phyloP scores from a whole-genome alignment of 2,329 filamentous ascomycete genomes.

The Gnomoniopsis smithogilvyi region DNA sequence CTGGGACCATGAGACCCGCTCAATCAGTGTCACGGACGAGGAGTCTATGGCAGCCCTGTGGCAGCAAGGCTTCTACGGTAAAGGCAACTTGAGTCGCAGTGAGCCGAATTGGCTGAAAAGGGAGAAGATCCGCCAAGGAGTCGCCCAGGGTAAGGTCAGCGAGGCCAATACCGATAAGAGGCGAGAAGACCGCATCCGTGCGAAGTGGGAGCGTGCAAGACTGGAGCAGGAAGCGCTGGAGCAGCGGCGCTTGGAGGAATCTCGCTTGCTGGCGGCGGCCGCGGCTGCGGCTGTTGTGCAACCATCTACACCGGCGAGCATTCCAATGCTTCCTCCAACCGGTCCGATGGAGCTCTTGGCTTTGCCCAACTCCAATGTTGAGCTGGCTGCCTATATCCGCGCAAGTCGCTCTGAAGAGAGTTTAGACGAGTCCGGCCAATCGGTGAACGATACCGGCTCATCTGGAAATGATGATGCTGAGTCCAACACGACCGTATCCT shows the following conservation, averaged over 20 bases:
- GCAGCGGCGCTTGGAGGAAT: slow-evolving; percentile 54
- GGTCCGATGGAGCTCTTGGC: slow-evolving; percentile 47
- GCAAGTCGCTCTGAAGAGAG: slow-evolving; percentile 1
- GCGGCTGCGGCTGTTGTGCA: background rate
- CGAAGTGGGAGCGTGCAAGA: slow-evolving; percentile 90
- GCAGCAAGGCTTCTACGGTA: slow-evolving; percentile 97
- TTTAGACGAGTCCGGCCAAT: slow-evolving; percentile 6
- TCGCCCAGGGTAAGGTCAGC: slow-evolving; percentile 65
- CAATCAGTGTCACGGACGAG: slow-evolving; percentile 78
- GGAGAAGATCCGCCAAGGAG: slow-evolving; percentile 70
- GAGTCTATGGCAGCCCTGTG: slow-evolving; percentile 77
- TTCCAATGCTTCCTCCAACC: slow-evolving; percentile 29
- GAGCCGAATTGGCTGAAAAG: slow-evolving; percentile 90
- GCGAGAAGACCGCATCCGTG: slow-evolving; percentile 74
- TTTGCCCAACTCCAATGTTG: slow-evolving; percentile 52
- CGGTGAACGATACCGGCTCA: slow-evolving; percentile 13
- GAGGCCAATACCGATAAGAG: slow-evolving; percentile 77
- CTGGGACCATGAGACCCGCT: slow-evolving; percentile 79
- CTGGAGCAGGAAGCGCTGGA: slow-evolving; percentile 82
- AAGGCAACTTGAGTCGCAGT: slow-evolving; percentile 87
- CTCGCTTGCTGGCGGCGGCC: slow-evolving; percentile 24
- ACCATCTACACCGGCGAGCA: background rate
- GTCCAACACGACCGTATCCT: slow-evolving; percentile 13
- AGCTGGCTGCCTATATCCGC: slow-evolving; percentile 20
- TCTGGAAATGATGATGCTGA: slow-evolving; percentile 17